phyloP scores from a whole-genome alignment of 164 flowering plant species.

The Tinospora cordifolia region DNA sequence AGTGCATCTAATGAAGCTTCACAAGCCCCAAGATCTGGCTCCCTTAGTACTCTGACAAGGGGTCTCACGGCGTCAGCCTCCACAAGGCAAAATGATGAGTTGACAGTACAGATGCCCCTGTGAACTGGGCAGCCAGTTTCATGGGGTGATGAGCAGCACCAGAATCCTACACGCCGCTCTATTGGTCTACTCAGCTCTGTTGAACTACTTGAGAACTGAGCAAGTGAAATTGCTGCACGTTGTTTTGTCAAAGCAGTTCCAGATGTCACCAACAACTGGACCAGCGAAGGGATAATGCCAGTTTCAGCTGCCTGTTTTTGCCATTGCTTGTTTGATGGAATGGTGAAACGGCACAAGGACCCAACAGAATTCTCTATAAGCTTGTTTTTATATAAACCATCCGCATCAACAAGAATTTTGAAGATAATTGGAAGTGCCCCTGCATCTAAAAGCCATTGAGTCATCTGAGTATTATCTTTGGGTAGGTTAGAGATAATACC shows the following conservation, averaged over 20 bases:
- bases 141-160: constrained; percentile 43
- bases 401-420: constrained; percentile 19
- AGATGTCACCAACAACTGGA: constrained; percentile 34
- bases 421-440: constrained; percentile 35
- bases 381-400: constrained; percentile 21
- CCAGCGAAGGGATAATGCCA: constrained; percentile 42
- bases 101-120: constrained; percentile 44
- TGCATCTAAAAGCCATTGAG: constrained; percentile 49
- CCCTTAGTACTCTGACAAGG: constrained; percentile 42
- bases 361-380: constrained; percentile 52
- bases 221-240: constrained; percentile 46
- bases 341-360: constrained; percentile 44
- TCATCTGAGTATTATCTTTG: constrained; percentile 25
- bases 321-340: constrained; percentile 33
- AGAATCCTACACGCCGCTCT: constrained; percentile 32
- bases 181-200: constrained; percentile 26
- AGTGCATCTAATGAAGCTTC: constrained; percentile 53
- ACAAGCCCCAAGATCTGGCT: constrained; percentile 34
- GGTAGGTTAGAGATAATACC: constrained; percentile 57
- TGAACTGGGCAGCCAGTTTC: constrained; percentile 48
- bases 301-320: constrained; percentile 48
- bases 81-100: constrained; percentile 55
- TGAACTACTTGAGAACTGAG: constrained; percentile 49
- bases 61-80: constrained; percentile 57
- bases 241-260: constrained; percentile 45